Conservation (phyloP, 2,329 filamentous ascomycete species). For the Colletotrichum tamarilloi region DNA sequence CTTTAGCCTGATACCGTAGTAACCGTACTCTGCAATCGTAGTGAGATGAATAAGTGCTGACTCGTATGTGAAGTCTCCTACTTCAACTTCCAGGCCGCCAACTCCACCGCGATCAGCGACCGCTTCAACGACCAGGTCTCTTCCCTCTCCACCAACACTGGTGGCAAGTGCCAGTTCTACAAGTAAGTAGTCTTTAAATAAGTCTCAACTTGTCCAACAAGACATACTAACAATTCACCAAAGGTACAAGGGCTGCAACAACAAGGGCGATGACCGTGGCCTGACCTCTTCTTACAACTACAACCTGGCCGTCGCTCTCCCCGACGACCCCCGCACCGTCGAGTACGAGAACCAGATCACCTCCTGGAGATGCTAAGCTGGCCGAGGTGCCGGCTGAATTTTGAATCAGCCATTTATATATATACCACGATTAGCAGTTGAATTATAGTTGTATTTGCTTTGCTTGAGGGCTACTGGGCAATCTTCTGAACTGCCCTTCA, state of each 20-base stretch:
- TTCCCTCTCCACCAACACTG: constrained; percentile 28
- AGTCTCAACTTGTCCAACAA: neutral
- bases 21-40: too few relatives aligned
- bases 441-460: too few relatives aligned
- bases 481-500: neutral
- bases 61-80: constrained; percentile 3
- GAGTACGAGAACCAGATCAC: constrained; percentile 30
- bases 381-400: neutral
- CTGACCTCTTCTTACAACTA: constrained; percentile 27
- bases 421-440: neutral
- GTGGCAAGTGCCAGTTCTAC: constrained; percentile 29
- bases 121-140: constrained; percentile 21
- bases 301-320: constrained; percentile 18
- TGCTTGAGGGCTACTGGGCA: too few relatives aligned
- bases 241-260: constrained; percentile 25
- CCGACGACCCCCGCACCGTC: constrained; percentile 17
- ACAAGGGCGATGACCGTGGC: constrained; percentile 33
- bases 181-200: neutral
- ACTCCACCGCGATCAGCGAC: constrained; percentile 17
- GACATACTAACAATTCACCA: neutral
- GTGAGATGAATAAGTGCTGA: neutral
- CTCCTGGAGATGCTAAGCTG: constrained; percentile 26
- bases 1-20: too few relatives aligned
- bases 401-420: neutral
- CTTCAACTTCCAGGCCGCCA: constrained; percentile 14